Percentiles rank a stretch among this genome's conserved stretches.
phyloP scores from a whole-genome alignment of 1,139 yeast species.

The Debaryomycetaceae sp. region DNA sequence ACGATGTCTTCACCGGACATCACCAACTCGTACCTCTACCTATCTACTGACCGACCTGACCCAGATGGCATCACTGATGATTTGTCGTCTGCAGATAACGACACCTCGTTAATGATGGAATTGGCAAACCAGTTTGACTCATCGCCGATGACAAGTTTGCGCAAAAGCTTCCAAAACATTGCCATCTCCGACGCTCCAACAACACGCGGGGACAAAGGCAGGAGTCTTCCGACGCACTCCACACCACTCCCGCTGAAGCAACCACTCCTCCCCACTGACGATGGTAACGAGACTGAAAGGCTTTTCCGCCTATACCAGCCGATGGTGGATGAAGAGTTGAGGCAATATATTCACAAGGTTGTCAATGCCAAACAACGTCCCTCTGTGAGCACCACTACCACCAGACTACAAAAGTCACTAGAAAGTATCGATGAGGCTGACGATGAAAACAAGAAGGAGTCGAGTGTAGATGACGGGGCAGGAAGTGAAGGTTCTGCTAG shows the following conservation, averaged over 20 bases:
- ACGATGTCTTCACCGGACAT: no score
- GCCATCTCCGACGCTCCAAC: constrained; percentile 3
- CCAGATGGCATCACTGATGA: constrained; percentile 9
- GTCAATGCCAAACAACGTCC: neutral
- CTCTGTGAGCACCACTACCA: neutral
- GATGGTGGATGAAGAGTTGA: constrained; percentile 6
- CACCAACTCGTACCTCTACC: constrained; percentile 9
- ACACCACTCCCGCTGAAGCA: constrained; percentile 20
- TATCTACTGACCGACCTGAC: constrained; percentile 6
- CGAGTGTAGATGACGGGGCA: constrained; percentile 1
- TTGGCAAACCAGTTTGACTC: constrained; percentile 18
- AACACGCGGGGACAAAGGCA: neutral
- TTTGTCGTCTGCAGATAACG: constrained; percentile 7
- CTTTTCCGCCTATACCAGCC: constrained; percentile 9
- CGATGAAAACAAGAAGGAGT: constrained; percentile 4
- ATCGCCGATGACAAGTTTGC: constrained; percentile 1
- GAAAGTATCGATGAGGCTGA: constrained; percentile 2
- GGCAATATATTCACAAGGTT: constrained; percentile 1
- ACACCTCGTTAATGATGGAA: constrained; percentile 15
- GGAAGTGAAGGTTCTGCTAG: constrained; percentile 1
- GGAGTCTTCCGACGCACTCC: constrained; percentile 22
- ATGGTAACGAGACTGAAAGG: constrained; percentile 6
- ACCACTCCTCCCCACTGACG: neutral
- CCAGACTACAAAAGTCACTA: neutral
- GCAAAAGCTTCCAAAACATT: constrained; percentile 2